These are phyloP conservation scores for Epichloe sp. DNA, from an alignment of 2,329 filamentous ascomycete genomes.

Conservation along the genomic window DNA sequence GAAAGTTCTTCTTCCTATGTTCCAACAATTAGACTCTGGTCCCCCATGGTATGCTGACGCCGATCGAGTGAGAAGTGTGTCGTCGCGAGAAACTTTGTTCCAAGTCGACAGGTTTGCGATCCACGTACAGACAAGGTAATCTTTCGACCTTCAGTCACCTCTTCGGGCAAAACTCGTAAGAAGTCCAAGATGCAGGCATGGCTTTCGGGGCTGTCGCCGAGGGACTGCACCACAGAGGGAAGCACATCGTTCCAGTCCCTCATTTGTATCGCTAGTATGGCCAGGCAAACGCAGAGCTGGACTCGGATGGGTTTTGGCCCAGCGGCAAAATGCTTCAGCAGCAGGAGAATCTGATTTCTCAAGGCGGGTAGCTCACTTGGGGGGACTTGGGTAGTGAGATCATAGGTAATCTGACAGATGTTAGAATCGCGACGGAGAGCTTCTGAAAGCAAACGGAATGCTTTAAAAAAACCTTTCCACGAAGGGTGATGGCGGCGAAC, in stretches of 20 bases:
- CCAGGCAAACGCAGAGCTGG: conserved; percentile 88
- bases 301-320: conserved; percentile 78
- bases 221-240: conserved; percentile 61
- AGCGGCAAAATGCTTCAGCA: conserved; percentile 68
- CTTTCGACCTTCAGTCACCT: conserved; percentile 98
- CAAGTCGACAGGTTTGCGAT: conserved; percentile 39
- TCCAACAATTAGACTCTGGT: conserved; percentile 27
- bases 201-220: conserved; percentile 64
- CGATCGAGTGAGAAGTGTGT: conserved; percentile 19
- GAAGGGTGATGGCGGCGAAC: conserved; percentile 92
- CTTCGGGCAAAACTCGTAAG: conserved; percentile 89
- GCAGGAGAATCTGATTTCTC: conserved; percentile 68
- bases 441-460: neutral
- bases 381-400: conserved; percentile 72
- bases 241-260: conserved; percentile 89
- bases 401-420: conserved; percentile 71
- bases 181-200: conserved; percentile 90
- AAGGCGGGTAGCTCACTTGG: conserved; percentile 60
- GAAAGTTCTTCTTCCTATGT: conserved; percentile 88
- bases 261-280: conserved; percentile 93
- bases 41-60: conserved; percentile 15
- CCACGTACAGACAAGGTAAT: conserved; percentile 97
- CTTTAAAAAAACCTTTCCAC: conserved; percentile 65
- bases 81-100: conserved; percentile 19
- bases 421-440: neutral